These are phyloP conservation scores for Byssochlamys sp. DNA, from an alignment of 2,329 filamentous ascomycete genomes.

Conservation along the genomic window DNA sequence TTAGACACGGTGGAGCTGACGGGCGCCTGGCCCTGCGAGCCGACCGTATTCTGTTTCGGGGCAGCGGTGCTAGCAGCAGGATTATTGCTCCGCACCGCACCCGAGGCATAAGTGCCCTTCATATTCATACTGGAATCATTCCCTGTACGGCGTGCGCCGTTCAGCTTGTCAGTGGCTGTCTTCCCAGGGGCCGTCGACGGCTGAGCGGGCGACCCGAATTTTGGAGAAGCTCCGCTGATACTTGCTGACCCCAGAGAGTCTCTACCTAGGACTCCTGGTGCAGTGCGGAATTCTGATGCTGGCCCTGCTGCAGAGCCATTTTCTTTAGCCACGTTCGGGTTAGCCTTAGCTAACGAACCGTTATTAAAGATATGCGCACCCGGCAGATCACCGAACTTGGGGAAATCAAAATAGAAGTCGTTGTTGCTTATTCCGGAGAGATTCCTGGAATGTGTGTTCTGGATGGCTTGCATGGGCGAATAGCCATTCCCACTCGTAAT, in stretches of 20 bases:
- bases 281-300: conserved; percentile 11
- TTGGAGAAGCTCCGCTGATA: neutral
- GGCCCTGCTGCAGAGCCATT: conserved; percentile 14
- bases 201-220: conserved; percentile 3
- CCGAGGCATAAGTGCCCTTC: neutral
- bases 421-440: conserved; percentile 57
- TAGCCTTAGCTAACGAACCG: conserved; percentile 25
- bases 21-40: conserved; percentile 14
- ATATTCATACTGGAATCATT: neutral
- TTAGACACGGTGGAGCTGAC: conserved; percentile 28
- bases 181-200: neutral
- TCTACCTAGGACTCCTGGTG: conserved; percentile 22
- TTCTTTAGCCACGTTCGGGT: conserved; percentile 23
- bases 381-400: conserved; percentile 73
- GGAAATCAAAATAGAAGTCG: conserved; percentile 92
- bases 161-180: neutral
- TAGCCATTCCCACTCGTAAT: conserved; percentile 39
- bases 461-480: conserved; percentile 41
- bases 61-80: conserved; percentile 12
- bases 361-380: conserved; percentile 45
- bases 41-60: conserved; percentile 12
- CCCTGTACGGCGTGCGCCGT: neutral
- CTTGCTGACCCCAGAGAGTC: conserved; percentile 10
- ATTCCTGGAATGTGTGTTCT: conserved; percentile 36
- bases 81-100: conserved; percentile 5